Evolutionary conservation across 108 stramenopile species (phyloP), one percentile per base, ranked within the genome.

Genomic region (Skeletonema potamos): DNA sequence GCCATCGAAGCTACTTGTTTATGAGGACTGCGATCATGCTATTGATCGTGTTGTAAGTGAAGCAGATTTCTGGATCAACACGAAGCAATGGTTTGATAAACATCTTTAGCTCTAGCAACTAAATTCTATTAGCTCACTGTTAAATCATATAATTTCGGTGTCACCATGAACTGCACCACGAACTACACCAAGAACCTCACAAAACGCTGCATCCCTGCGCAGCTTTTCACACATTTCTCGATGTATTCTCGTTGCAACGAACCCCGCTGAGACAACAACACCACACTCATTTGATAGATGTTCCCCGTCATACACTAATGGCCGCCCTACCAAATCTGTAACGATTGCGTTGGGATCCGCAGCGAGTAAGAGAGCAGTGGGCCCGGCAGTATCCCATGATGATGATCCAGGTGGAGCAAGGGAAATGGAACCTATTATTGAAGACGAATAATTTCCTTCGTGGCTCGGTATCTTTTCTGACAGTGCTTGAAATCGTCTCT

Each of bases 31-130:
- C 54, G 82, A 83, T 56, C 96, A 96, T 70, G 85, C 92, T 1
- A 74, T 96, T 58, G 86, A 83, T 54, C 73, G 62, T 22, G 90
- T 91, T 20, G 55, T 60, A 8, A 82, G 83, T 12, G 89, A 94
- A 48, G 87, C 90, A 8, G 96, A 96, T 64, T 81, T 82, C 78
- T 94, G 90, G 88, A 70, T 94, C 26, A 87, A 88, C 22, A 90
- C 85, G 41, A 88, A 85, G 27, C 69, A 58, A 15, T 96, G 91
- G 91, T 85, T 96, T 67, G 85, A 90, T 57, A 64, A 86, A 20
- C 83, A 88, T 79, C 72, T 91, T 51, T 51, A 51, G 48, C 48
- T 41, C n/a, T n/a, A n/a, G n/a, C n/a, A 36, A 6, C 8, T 36
- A 36, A 7, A 39, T 13, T n/a, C n/a, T 41, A 11, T 41, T 41